Percentiles rank a stretch among this genome's conserved stretches.
Conservation (phyloP, 2,329 filamentous ascomycete species). For the Cytospora chrysosperma region DNA sequence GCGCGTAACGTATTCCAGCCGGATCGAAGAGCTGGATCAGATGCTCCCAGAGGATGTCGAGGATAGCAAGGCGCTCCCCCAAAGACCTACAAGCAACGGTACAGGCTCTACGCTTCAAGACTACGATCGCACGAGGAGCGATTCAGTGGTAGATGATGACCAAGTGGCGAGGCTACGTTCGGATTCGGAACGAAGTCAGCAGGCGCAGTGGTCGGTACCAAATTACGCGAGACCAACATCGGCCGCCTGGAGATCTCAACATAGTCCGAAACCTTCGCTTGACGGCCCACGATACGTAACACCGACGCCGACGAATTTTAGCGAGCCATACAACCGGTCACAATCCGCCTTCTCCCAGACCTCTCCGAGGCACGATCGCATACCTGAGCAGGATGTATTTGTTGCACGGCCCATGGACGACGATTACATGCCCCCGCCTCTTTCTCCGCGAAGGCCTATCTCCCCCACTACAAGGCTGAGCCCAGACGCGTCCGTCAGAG, state of each 20-base stretch:
- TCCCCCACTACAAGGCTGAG: constrained; percentile 44
- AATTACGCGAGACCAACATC: constrained; percentile 31
- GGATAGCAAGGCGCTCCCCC: constrained; percentile 75
- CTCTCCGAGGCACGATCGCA: constrained; percentile 43
- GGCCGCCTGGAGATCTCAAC: constrained; percentile 26
- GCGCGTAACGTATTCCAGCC: constrained; percentile 85
- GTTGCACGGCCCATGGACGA: constrained; percentile 53
- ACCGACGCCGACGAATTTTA: constrained; percentile 32
- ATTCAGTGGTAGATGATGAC: constrained; percentile 13
- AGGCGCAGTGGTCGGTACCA: constrained; percentile 28
- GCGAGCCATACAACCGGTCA: constrained; percentile 37
- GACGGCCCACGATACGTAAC: constrained; percentile 31
- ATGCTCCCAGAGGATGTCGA: constrained; percentile 57
- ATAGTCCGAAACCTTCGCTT: constrained; percentile 27
- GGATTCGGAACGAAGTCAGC: constrained; percentile 32
- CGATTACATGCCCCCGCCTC: constrained; percentile 66
- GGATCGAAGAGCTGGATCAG: constrained; percentile 82
- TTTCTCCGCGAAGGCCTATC: constrained; percentile 62
- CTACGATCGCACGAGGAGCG: constrained; percentile 32
- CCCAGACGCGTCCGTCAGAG: constrained; percentile 34
- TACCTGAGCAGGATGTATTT: constrained; percentile 32
- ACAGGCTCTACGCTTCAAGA: constrained; percentile 38
- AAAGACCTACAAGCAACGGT: constrained; percentile 56
- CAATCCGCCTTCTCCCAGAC: constrained; percentile 54
- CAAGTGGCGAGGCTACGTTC: constrained; percentile 45